Percentiles rank a stretch among this genome's conserved stretches.
These are phyloP conservation scores for Mycena alexandri DNA, from an alignment of 768 basidiomycete species.

Conservation along the genomic window DNA sequence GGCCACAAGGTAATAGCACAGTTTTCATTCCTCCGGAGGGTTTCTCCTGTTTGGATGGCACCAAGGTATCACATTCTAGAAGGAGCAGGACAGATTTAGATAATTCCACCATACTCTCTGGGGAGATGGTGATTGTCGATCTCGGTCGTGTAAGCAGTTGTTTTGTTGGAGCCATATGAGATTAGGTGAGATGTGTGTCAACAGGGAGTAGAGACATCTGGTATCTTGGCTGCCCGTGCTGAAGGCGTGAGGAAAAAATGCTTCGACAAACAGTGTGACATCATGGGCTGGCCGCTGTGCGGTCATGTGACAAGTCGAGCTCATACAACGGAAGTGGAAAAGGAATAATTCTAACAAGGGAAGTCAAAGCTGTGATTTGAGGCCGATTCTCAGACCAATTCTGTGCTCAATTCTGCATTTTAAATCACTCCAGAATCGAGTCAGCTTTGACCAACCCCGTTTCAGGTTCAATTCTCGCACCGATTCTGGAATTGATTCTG, in stretches of 20 bases:
- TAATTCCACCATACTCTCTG: conserved; percentile 19
- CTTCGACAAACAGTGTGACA: conserved; percentile 15
- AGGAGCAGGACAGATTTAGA: conserved; percentile 19
- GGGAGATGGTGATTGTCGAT: conserved; percentile 7
- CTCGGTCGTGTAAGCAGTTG: no score
- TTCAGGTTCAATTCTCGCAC: no score
- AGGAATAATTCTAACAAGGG: no score
- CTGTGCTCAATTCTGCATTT: no score
- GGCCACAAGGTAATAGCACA: conserved; percentile 1
- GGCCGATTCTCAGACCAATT: no score
- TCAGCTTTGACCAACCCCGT: no score
- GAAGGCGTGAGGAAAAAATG: conserved; percentile 4
- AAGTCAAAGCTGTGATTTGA: no score
- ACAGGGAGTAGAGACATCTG: conserved; percentile 10
- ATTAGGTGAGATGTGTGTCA: neutral
- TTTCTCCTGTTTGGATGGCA: neutral
- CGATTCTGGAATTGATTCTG: no score
- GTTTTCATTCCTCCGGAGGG: neutral
- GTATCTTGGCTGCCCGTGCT: conserved; percentile 11
- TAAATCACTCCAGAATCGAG: no score
- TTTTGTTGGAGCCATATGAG: neutral
- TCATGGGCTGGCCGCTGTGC: no score
- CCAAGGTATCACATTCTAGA: conserved; percentile 14
- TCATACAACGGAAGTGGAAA: no score
- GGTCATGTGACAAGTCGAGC: no score